Evolutionary conservation across 1,284 basidiomycete genomes (phyloP).

Genomic region (Cryptococcus depauperatus): DNA sequence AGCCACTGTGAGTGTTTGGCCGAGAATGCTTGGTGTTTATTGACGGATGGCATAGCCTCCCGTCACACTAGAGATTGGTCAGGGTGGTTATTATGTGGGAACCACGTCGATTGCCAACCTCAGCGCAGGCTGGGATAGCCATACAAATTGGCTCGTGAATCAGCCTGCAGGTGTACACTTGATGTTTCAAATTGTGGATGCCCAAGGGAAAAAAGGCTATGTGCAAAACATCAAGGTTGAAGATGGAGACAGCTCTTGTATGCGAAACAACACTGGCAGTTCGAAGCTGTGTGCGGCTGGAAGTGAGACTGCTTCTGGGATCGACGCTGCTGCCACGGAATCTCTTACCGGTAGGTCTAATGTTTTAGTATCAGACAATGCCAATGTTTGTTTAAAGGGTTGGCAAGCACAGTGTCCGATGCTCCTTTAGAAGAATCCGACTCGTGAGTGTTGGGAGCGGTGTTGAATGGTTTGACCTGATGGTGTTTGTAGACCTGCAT

Average conservation of each 20-base stretch:
- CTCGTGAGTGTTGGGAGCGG: too few species aligned
- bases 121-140: constrained; percentile 14
- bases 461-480: too few species aligned
- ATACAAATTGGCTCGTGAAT: constrained; percentile 31
- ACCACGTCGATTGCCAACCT: constrained; percentile 19
- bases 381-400: too few species aligned
- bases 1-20: constrained; percentile 22
- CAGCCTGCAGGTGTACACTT: constrained; percentile 25
- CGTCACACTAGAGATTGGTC: constrained; percentile 33
- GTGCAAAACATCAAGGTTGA: constrained; percentile 38
- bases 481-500: too few species aligned
- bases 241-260: not conserved
- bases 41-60: constrained; percentile 16
- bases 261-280: not conserved
- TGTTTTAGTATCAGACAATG: too few species aligned
- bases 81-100: constrained; percentile 38
- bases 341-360: too few species aligned
- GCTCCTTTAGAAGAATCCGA: too few species aligned
- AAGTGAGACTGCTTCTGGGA: not conserved
- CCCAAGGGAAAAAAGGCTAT: constrained; percentile 30
- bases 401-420: too few species aligned
- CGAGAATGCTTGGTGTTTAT: not conserved
- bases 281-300: not conserved
- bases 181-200: constrained; percentile 40
- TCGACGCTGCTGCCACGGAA: too few species aligned